Evolutionary conservation across 164 flowering plant species (phyloP).

Genomic region (Warburgia ugandensis): DNA sequence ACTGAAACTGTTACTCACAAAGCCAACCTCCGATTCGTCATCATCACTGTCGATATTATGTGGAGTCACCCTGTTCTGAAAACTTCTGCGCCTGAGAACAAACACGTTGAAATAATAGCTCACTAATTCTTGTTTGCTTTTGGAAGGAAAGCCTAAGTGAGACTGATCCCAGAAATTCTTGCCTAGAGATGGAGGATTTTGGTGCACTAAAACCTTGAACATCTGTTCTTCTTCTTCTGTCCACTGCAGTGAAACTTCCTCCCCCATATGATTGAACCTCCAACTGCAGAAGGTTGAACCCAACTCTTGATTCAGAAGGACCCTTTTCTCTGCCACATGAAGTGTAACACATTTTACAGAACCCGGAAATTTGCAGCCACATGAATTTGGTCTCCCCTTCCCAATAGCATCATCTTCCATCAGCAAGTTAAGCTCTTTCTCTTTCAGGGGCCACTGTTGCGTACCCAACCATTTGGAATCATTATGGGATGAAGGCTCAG

Average conservation of each 20-base stretch:
- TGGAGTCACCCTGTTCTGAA: constrained; percentile 67
- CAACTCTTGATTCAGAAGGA: constrained; percentile 49
- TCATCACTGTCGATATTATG: constrained; percentile 65
- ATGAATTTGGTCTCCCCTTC: constrained; percentile 61
- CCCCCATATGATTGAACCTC: constrained; percentile 75
- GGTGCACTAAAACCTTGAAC: constrained; percentile 36
- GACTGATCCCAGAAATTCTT: constrained; percentile 49
- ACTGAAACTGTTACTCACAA: constrained; percentile 21
- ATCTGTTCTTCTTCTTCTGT: constrained; percentile 44
- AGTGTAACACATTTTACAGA: constrained; percentile 64
- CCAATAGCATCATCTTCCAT: constrained; percentile 56
- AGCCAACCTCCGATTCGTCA: constrained; percentile 49
- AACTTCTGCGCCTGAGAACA: constrained; percentile 51
- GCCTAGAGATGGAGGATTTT: constrained; percentile 32
- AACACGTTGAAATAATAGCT: constrained; percentile 86
- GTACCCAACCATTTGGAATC: constrained; percentile 77
- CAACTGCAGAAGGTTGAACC: constrained; percentile 53
- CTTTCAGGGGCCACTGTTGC: constrained; percentile 55
- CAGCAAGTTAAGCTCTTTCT: constrained; percentile 11
- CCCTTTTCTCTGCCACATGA: constrained; percentile 53
- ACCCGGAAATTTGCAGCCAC: constrained; percentile 51
- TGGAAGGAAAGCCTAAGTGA: constrained; percentile 32
- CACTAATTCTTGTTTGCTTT: constrained; percentile 46
- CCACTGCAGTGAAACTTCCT: constrained; percentile 55
- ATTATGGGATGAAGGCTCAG: constrained; percentile 5